These are phyloP conservation scores for Ustilaginoidea virens DNA, from an alignment of 2,329 filamentous ascomycete genomes.

Conservation along the genomic window DNA sequence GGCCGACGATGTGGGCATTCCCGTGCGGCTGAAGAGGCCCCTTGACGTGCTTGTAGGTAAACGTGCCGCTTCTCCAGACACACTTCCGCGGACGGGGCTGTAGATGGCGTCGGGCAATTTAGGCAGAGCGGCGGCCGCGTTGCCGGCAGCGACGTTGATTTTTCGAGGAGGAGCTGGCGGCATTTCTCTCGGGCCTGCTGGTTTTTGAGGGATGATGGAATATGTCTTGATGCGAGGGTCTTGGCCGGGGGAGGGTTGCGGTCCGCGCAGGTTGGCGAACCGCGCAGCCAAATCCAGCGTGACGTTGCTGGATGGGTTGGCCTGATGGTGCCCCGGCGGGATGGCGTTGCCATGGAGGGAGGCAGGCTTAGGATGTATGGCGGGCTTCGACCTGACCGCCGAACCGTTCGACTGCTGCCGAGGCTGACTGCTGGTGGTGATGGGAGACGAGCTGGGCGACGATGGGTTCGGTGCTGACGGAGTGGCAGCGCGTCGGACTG, in stretches of 20 bases:
- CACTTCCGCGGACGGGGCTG: conserved; percentile 58
- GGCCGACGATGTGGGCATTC: conserved; percentile 29
- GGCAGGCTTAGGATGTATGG: conserved; percentile 51
- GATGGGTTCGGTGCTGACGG: conserved; percentile 5
- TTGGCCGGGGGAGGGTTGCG: conserved; percentile 25
- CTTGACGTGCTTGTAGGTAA: conserved; percentile 50
- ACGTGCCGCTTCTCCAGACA: conserved; percentile 48
- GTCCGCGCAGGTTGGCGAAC: conserved; percentile 39
- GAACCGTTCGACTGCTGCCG: conserved; percentile 7
- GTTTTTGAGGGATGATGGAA: conserved; percentile 23
- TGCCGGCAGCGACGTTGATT: conserved; percentile 32
- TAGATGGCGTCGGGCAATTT: conserved; percentile 63
- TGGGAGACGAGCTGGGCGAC: background rate
- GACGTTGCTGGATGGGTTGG: conserved; percentile 13
- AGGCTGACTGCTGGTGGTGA: conserved; percentile 4
- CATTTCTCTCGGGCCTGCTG: conserved; percentile 37
- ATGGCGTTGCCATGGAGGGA: conserved; percentile 45
- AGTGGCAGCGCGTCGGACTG: conserved; percentile 7
- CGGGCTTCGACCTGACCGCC: conserved; percentile 24
- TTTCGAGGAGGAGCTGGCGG: conserved; percentile 21
- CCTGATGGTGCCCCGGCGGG: conserved; percentile 16
- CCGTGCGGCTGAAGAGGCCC: conserved; percentile 45
- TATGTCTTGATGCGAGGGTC: conserved; percentile 38
- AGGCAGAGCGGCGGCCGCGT: conserved; percentile 40
- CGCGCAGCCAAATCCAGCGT: conserved; percentile 37